phyloP scores from a whole-genome alignment of 1,139 yeast species.

The Suhomyces maxii region DNA sequence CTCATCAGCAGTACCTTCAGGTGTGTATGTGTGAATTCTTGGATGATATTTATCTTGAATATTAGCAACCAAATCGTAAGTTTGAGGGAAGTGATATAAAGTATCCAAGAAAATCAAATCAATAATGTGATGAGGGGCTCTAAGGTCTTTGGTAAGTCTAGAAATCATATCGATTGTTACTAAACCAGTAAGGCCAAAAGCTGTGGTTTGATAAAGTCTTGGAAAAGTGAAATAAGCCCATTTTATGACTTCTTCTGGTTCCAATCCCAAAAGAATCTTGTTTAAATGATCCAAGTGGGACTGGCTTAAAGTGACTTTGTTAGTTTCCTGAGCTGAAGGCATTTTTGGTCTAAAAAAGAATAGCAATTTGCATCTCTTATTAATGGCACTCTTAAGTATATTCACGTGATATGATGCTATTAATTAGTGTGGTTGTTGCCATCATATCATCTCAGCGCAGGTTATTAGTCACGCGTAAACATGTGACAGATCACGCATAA shows the following conservation, averaged over 20 bases:
- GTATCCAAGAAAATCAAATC: slow-evolving; percentile 90
- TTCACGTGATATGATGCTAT: slow-evolving; percentile 13
- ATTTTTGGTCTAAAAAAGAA: background rate
- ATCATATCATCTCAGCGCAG: too few species aligned
- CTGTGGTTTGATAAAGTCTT: slow-evolving; percentile 83
- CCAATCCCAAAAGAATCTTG: slow-evolving; percentile 49
- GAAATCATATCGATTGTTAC: slow-evolving; percentile 83
- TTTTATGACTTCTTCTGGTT: slow-evolving; percentile 71
- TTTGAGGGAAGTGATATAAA: slow-evolving; percentile 89
- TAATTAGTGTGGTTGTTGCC: too few species aligned
- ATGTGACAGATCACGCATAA: too few species aligned
- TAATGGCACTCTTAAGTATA: background rate
- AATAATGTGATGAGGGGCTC: slow-evolving; percentile 42
- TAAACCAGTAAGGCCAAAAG: slow-evolving; percentile 90
- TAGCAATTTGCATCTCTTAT: background rate
- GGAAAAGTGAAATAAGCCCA: slow-evolving; percentile 89
- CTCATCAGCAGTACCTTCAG: slow-evolving; percentile 56
- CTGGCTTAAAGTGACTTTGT: slow-evolving; percentile 27
- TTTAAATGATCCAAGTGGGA: slow-evolving; percentile 60
- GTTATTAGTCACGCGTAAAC: too few species aligned
- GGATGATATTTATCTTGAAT: slow-evolving; percentile 58
- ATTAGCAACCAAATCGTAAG: slow-evolving; percentile 67
- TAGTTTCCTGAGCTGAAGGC: background rate
- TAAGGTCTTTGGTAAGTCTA: slow-evolving; percentile 36
- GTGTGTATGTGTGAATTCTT: slow-evolving; percentile 62